Conservation (phyloP, 345 rosid genomes). For the Hibiscus trionum region DNA sequence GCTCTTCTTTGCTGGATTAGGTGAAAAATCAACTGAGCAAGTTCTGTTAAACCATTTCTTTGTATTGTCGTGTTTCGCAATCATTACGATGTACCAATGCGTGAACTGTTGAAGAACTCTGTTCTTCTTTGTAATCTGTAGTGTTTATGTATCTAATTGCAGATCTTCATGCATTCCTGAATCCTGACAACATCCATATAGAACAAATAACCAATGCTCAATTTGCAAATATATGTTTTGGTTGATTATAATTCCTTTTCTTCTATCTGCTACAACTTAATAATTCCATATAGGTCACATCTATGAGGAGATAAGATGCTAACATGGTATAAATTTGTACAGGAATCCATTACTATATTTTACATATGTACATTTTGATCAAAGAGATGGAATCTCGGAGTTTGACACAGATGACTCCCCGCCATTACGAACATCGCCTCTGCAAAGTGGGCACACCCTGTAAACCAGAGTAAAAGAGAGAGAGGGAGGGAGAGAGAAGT, state of each 20-base stretch:
- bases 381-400: constrained; percentile 30
- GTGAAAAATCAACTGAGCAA: background rate
- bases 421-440: constrained; percentile 55
- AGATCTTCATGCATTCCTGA: background rate
- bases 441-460: constrained; percentile 73
- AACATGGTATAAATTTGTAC: background rate
- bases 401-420: constrained; percentile 19
- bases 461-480: constrained; percentile 8
- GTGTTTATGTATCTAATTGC: background rate
- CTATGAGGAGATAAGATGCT: background rate
- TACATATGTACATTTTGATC: constrained; percentile 20
- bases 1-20: constrained; percentile 12
- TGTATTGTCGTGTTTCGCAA: background rate
- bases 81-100: background rate
- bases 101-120: constrained; percentile 18
- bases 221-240: background rate
- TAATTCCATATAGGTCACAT: background rate
- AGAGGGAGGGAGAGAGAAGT: background rate
- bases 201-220: background rate
- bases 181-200: background rate
- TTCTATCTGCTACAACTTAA: too few relatives aligned
- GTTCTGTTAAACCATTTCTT: background rate
- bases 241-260: too few relatives aligned
- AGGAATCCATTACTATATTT: constrained; percentile 12
- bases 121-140: constrained; percentile 17